Evolutionary conservation across 192 early-diverging fungal genomes (phyloP).

Genomic region (Pilaira anomala): DNA sequence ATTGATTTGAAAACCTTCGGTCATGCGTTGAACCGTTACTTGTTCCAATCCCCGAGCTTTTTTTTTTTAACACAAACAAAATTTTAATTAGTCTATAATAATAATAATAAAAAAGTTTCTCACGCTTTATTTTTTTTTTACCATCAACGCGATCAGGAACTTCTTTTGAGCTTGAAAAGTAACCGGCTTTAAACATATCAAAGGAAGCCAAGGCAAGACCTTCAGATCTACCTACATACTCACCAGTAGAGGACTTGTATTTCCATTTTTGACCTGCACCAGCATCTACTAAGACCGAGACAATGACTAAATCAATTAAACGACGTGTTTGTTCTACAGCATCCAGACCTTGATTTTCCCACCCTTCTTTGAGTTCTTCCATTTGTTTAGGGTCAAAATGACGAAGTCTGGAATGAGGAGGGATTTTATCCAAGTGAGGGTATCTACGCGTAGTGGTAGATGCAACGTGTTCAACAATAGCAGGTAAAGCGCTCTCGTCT

Average conservation of each 20-base stretch:
- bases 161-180: constrained; percentile 59
- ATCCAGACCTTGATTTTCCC: constrained; percentile 39
- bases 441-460: constrained; percentile 70
- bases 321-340: constrained; percentile 58
- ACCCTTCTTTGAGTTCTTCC: constrained; percentile 44
- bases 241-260: constrained; percentile 54
- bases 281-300: constrained; percentile 89
- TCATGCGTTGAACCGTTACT: constrained; percentile 50
- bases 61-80: background rate
- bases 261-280: constrained; percentile 85
- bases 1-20: constrained; percentile 75
- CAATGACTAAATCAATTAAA: constrained; percentile 80
- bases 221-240: constrained; percentile 64
- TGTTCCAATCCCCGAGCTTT: constrained; percentile 46
- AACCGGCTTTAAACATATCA: constrained; percentile 78
- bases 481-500: constrained; percentile 56
- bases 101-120: background rate
- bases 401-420: constrained; percentile 85
- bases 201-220: constrained; percentile 83
- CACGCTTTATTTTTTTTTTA: constrained; percentile 25
- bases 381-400: constrained; percentile 64
- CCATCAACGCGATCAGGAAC: constrained; percentile 71
- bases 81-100: background rate
- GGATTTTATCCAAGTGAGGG: constrained; percentile 59
- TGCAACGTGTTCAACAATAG: constrained; percentile 67